These are phyloP conservation scores for Sporothrix pallida DNA, from an alignment of 2,329 filamentous ascomycete species.

Conservation along the genomic window DNA sequence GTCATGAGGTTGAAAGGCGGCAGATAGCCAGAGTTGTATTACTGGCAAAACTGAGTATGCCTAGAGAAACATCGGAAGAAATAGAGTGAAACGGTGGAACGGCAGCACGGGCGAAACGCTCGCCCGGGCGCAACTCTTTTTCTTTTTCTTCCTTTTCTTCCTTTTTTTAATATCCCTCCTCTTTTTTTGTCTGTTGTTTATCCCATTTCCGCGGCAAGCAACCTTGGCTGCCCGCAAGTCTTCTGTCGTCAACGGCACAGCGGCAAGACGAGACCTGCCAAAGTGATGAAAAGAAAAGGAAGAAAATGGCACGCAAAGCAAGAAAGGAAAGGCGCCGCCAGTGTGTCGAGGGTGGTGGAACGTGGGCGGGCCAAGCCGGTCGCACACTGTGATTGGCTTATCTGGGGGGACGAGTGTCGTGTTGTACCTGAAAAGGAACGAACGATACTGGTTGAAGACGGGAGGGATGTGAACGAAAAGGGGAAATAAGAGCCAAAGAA, in stretches of 20 bases:
- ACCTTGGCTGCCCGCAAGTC: background rate
- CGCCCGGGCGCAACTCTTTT: background rate
- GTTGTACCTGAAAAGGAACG: conserved; percentile 22
- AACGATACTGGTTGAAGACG: too few relatives aligned
- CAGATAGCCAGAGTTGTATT: background rate
- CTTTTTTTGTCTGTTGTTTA: background rate
- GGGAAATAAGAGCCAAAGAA: background rate
- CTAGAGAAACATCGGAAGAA: background rate
- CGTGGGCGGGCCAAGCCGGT: conserved; percentile 28
- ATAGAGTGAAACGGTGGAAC: background rate
- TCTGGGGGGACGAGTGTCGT: background rate
- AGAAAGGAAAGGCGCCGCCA: conserved; percentile 5
- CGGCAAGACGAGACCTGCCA: background rate
- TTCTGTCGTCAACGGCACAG: background rate
- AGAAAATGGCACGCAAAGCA: background rate
- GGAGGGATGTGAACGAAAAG: background rate
- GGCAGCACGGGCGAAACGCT: background rate
- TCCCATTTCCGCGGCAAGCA: background rate
- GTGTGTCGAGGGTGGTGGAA: conserved; percentile 9
- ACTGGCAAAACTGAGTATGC: background rate
- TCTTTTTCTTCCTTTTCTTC: background rate
- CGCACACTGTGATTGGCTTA: conserved; percentile 9
- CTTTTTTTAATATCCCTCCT: background rate
- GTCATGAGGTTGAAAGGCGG: background rate
- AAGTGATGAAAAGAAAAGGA: background rate